These are phyloP conservation scores for Fraxinus albicans DNA, from an alignment of 305 asterid species.

Conservation along the genomic window DNA sequence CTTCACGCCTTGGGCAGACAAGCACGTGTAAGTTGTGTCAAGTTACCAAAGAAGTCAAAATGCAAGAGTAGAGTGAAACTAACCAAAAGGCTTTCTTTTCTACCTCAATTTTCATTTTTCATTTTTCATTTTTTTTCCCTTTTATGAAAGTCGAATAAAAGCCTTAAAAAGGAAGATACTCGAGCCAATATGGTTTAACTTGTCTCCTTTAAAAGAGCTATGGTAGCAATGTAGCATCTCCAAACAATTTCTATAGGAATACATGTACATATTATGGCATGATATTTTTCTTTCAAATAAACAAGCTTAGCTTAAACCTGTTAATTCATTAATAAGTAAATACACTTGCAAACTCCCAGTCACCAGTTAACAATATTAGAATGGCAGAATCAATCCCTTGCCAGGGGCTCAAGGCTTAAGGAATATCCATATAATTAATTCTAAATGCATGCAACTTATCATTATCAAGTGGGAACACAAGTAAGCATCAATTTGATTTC, in stretches of 20 bases:
- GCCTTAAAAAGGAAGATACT: background rate
- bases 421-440: background rate
- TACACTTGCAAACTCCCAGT: background rate
- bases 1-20: slow-evolving; percentile 91
- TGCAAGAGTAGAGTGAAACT: background rate
- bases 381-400: slow-evolving; percentile 11
- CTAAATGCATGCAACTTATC: slow-evolving; percentile 6
- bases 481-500: background rate
- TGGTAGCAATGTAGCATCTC: background rate
- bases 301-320: background rate
- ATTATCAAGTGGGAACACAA: slow-evolving; percentile 7
- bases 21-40: slow-evolving; percentile 84
- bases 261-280: background rate
- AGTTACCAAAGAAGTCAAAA: slow-evolving; percentile 39
- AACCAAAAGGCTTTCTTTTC: background rate
- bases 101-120: background rate
- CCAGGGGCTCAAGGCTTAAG: slow-evolving; percentile 12
- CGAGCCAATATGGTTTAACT: background rate
- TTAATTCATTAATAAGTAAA: background rate
- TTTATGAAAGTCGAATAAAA: background rate
- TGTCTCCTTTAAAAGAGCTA: background rate
- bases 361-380: background rate
- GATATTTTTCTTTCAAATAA: background rate
- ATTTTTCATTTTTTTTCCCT: background rate
- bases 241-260: background rate